Conservation (phyloP, 2,329 filamentous ascomycete species). For the Fusarium agapanthi region DNA sequence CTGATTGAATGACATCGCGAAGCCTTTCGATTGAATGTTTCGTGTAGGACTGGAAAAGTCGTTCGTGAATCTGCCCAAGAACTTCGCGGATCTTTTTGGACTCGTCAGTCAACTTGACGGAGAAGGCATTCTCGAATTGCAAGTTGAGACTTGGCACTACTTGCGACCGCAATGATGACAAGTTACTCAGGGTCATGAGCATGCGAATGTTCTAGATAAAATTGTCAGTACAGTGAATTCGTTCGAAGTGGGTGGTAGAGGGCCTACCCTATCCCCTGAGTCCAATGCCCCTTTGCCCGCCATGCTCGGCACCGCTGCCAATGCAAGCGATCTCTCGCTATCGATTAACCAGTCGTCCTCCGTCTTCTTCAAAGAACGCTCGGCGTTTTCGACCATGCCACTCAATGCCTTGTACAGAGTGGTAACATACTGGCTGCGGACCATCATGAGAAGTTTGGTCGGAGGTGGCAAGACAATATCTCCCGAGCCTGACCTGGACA, state of each 20-base stretch:
- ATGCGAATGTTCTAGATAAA: slow-evolving; percentile 81
- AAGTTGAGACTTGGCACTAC: slow-evolving; percentile 88
- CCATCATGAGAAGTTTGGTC: slow-evolving; percentile 87
- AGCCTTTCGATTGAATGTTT: slow-evolving; percentile 76
- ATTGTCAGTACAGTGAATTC: slow-evolving; percentile 37
- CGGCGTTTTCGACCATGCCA: slow-evolving; percentile 96
- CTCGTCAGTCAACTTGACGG: slow-evolving; percentile 93
- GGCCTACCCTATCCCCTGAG: slow-evolving; percentile 63
- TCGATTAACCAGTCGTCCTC: slow-evolving; percentile 69
- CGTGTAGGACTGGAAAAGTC: slow-evolving; percentile 93
- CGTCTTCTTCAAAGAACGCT: slow-evolving; percentile 72
- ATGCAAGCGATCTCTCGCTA: slow-evolving; percentile 51
- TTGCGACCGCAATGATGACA: slow-evolving; percentile 82
- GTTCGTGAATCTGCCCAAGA: slow-evolving; percentile 86
- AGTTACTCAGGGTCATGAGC: slow-evolving; percentile 91
- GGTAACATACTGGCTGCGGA: slow-evolving; percentile 89
- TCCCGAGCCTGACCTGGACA: slow-evolving; percentile 74
- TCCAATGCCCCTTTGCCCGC: slow-evolving; percentile 60
- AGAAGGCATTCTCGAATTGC: slow-evolving; percentile 93
- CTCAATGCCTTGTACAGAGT: slow-evolving; percentile 94
- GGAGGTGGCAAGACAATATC: slow-evolving; percentile 87
- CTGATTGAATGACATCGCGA: slow-evolving; percentile 73
- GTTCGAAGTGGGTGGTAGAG: not conserved
- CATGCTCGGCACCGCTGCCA: slow-evolving; percentile 47
- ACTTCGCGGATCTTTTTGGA: slow-evolving; percentile 91